Evolutionary conservation across 257 asterid genomes (phyloP), one percentile per base, ranked within the genome.

Genomic region (Solanum habrochaites): DNA sequence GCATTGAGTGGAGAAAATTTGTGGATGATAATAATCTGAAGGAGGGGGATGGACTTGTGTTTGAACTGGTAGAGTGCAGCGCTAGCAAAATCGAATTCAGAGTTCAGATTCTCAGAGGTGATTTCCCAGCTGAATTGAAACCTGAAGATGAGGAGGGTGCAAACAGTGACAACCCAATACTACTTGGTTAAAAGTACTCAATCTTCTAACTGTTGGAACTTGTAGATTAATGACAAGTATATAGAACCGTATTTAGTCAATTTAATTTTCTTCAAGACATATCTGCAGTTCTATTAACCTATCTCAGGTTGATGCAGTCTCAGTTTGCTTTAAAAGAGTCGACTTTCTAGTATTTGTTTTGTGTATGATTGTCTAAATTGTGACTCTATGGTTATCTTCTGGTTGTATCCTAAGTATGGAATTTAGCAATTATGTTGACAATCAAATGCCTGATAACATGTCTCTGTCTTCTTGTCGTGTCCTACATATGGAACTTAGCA

Each of bases 31-130:
- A 92, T 88, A 62, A 89, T 25, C 89, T 94, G 37, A 73, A 89
- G 78, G 10, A 40, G 6, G 93, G 92, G 8, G 94, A 93, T 91
- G 94, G 89, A 60, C 89, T 92, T 87, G 91, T 93, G 31, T 94
- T 94, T 62, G 96, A 94, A 86, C 88, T 92, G 4, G 82, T 85
- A 56, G 93, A 92, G 42, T 23, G 78, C 62, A 87, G 84, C 83
- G 1, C 2, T 8, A 14, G 15, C 29, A 52, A 60, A 11, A 35
- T 89, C 8, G 82, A 58, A 77, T 89, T 90, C 72, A 90, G 85
- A 72, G 95, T 91, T 58, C 88, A 86, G 82, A 84, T 92, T 86
- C 85, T 90, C 32, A 88, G 89, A 85, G 82, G 86, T 52, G 81
- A 86, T 16, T 32, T 87, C 27, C 92, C 91, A 2, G 64, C 64